phyloP scores from a whole-genome alignment of 2,329 filamentous ascomycete genomes.

The Daldinia eschscholtzii region DNA sequence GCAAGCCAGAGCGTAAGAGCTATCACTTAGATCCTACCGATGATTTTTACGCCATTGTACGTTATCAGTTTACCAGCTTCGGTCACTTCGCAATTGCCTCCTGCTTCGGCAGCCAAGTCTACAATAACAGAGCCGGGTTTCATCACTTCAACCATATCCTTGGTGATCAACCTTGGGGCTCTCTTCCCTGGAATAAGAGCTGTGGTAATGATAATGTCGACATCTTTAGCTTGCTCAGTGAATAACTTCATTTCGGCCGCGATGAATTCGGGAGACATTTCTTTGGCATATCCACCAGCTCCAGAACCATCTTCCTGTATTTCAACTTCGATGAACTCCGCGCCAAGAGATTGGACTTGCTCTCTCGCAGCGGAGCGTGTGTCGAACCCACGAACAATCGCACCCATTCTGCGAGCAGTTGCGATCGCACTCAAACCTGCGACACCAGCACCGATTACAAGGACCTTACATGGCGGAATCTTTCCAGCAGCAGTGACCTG shows the following conservation, averaged over 20 bases:
- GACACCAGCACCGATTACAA: constrained; percentile 91
- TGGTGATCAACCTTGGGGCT: constrained; percentile 86
- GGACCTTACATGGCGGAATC: constrained; percentile 89
- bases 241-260: constrained; percentile 95
- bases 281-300: constrained; percentile 89
- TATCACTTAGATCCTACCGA: constrained; percentile 66
- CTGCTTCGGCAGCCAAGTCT: constrained; percentile 87
- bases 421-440: constrained; percentile 90
- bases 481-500: constrained; percentile 92
- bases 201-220: constrained; percentile 93
- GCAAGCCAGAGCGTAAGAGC: constrained; percentile 11
- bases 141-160: constrained; percentile 84
- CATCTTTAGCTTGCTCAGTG: constrained; percentile 85
- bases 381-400: constrained; percentile 91
- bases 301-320: constrained; percentile 87
- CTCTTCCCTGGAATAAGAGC: constrained; percentile 89
- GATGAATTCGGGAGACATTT: constrained; percentile 95
- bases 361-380: constrained; percentile 89
- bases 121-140: constrained; percentile 91
- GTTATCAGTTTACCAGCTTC: constrained; percentile 76
- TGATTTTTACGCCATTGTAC: constrained; percentile 84
- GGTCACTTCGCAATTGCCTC: constrained; percentile 89
- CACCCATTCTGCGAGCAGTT: constrained; percentile 86
- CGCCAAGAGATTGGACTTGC: constrained; percentile 90
- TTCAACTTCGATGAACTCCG: constrained; percentile 90